Evolutionary conservation across 345 rosid genomes (phyloP).

Genomic region (Diplotaxis tenuifolia): DNA sequence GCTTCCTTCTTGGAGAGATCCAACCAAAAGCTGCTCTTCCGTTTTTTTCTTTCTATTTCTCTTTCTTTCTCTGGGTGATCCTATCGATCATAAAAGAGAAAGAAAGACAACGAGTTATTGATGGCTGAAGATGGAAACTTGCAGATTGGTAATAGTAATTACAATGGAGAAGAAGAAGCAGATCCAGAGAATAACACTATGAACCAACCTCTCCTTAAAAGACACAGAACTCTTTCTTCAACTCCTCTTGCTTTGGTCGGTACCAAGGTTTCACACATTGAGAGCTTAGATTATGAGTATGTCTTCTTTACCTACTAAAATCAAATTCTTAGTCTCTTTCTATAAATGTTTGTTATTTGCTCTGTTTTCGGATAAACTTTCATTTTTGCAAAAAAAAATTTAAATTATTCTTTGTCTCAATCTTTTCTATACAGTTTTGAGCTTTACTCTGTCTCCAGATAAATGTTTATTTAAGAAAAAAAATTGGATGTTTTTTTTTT

Average conservation of each 20-base stretch:
- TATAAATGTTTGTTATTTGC: background rate
- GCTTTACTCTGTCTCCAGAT: background rate
- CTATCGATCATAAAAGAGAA: slow-evolving; percentile 7
- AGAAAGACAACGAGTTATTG: background rate
- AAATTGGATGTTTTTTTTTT: background rate
- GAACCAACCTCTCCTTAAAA: slow-evolving; percentile 70
- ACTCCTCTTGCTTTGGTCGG: slow-evolving; percentile 81
- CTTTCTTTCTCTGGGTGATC: background rate
- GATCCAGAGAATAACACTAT: slow-evolving; percentile 66
- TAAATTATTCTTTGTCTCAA: background rate
- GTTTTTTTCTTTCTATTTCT: background rate
- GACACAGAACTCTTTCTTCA: slow-evolving; percentile 68
- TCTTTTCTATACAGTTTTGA: background rate
- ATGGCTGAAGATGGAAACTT: slow-evolving; percentile 37
- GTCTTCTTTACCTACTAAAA: slow-evolving; percentile 1
- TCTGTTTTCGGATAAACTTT: slow-evolving; percentile 2
- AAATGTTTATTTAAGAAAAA: background rate
- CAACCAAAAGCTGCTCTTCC: slow-evolving; percentile 10
- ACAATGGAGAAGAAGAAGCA: slow-evolving; percentile 45
- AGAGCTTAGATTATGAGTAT: slow-evolving; percentile 93
- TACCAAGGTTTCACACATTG: slow-evolving; percentile 77
- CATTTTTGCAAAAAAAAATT: background rate
- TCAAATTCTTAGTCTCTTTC: background rate
- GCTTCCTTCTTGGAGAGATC: slow-evolving; percentile 24
- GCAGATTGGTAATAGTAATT: slow-evolving; percentile 26